Percentiles rank a stretch among this genome's conserved stretches.
phyloP scores from a whole-genome alignment of 2,329 filamentous ascomycete species.

The Talaromyces sp. region DNA sequence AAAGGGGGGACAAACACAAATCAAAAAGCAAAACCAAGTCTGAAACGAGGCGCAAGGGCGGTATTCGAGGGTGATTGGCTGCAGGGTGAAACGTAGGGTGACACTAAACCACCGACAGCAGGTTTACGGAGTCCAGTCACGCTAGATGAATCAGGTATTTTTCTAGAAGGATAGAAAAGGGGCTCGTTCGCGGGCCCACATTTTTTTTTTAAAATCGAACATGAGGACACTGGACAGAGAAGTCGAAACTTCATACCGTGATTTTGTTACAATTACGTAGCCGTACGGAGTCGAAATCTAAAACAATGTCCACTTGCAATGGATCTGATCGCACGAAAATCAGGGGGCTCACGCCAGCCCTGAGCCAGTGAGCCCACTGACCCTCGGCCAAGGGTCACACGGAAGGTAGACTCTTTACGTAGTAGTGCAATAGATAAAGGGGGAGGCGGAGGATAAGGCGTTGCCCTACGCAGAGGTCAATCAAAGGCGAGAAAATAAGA shows the following conservation, averaged over 20 bases:
- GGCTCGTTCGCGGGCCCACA: background rate
- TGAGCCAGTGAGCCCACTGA: background rate
- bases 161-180: slow-evolving; percentile 4
- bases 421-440: background rate
- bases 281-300: background rate
- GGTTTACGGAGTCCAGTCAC: background rate
- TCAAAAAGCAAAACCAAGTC: background rate
- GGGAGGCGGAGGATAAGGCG: background rate
- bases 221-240: background rate
- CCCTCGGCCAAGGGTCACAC: background rate
- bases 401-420: background rate
- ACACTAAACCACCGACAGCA: background rate
- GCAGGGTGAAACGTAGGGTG: slow-evolving; percentile 8
- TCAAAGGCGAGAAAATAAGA: background rate
- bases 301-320: background rate
- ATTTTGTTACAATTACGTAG: background rate
- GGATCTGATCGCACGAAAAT: background rate
- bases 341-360: background rate
- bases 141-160: slow-evolving; percentile 13
- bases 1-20: background rate
- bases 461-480: background rate
- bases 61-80: background rate
- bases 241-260: background rate
- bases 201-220: background rate
- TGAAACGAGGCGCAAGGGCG: slow-evolving; percentile 7